Conservation (phyloP, 352 stramenopile genomes). For the Phytophthora pistaciae region DNA sequence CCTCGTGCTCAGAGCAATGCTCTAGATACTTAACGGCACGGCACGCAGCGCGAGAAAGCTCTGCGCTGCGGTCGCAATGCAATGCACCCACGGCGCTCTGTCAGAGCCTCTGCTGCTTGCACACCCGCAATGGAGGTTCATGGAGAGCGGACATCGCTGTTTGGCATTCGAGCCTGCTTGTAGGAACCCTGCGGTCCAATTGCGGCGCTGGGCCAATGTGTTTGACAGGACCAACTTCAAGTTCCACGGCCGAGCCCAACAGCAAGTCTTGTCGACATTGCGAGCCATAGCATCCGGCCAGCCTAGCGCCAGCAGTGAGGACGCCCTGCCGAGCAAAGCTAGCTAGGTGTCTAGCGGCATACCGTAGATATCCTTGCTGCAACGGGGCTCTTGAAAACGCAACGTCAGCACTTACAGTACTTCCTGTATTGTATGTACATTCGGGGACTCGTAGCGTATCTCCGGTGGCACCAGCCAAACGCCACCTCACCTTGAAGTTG, state of each 20-base stretch:
- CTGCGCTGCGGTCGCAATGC: neutral
- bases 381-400: conserved; percentile 24
- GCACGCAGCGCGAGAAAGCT: neutral
- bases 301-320: neutral
- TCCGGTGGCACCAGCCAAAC: conserved; percentile 20
- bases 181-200: neutral
- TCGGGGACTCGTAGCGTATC: neutral
- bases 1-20: no score
- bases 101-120: no score
- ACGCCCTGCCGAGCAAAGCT: neutral
- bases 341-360: neutral
- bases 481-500: conserved; percentile 36
- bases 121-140: neutral
- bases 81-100: neutral
- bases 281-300: neutral
- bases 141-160: neutral
- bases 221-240: conserved; percentile 33
- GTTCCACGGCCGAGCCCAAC: conserved; percentile 22
- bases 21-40: no score
- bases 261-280: conserved; percentile 22
- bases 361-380: conserved; percentile 10
- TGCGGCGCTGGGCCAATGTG: neutral
- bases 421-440: conserved; percentile 1
- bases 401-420: conserved; percentile 12
- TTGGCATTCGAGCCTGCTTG: neutral